Conservation (phyloP, 2,329 filamentous ascomycete species). For the Fusarium lyarnte region DNA sequence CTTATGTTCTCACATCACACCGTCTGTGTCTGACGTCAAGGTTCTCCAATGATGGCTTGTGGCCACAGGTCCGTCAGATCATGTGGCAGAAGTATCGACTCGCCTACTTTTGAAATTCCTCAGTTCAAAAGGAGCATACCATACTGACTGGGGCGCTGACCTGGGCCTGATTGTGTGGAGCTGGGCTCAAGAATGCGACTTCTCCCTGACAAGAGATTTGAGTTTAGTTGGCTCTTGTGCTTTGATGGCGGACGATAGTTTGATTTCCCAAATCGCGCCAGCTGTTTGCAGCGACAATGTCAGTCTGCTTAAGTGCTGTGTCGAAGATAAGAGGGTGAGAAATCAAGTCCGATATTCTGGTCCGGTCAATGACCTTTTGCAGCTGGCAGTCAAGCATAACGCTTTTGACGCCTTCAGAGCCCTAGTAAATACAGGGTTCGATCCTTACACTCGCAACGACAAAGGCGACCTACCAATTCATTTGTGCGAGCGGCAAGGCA, state of each 20-base stretch:
- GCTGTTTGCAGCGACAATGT: background rate
- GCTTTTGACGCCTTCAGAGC: background rate
- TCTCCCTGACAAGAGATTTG: background rate
- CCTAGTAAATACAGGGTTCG: background rate
- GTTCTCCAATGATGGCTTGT: background rate
- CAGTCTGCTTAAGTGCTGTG: background rate
- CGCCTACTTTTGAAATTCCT: background rate
- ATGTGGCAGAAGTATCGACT: background rate
- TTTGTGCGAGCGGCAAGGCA: background rate
- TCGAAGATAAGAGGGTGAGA: background rate
- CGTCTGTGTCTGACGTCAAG: background rate
- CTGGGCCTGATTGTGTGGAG: background rate
- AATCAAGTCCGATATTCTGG: background rate
- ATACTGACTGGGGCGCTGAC: background rate
- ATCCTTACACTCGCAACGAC: background rate
- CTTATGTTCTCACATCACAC: accelerated
- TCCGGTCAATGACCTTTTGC: accelerated
- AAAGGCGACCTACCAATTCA: background rate
- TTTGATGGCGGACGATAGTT: background rate
- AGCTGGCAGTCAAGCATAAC: background rate
- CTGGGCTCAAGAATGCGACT: background rate
- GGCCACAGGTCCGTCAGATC: accelerated
- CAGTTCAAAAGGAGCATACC: background rate
- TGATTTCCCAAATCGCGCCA: background rate
- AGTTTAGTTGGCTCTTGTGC: background rate